Evolutionary conservation across 2,329 filamentous ascomycete genomes (phyloP).

Genomic region (Macrophomina pseudophaseolina): DNA sequence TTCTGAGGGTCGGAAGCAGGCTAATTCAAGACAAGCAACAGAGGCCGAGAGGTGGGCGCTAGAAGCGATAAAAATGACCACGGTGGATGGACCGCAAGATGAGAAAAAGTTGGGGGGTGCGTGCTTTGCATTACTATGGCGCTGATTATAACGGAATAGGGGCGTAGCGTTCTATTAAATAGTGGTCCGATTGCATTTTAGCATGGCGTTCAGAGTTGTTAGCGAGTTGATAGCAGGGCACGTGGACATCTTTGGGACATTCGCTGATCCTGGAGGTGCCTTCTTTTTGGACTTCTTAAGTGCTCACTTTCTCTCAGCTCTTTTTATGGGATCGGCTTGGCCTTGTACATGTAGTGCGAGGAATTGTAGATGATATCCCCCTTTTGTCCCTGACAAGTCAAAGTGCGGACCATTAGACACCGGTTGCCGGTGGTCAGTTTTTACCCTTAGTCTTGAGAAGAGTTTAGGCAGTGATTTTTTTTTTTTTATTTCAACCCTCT

Average conservation of each 20-base stretch:
- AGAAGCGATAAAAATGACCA: neutral
- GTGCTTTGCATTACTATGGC: constrained; percentile 18
- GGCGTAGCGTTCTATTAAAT: neutral
- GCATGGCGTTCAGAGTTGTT: constrained; percentile 9
- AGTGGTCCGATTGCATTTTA: constrained; percentile 15
- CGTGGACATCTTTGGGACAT: neutral
- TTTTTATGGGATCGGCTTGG: neutral
- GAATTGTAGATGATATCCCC: constrained; percentile 1
- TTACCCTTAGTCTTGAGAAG: no score
- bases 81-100: neutral
- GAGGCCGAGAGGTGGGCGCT: constrained; percentile 19
- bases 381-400: no score
- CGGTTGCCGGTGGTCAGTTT: no score
- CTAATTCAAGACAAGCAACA: constrained; percentile 10
- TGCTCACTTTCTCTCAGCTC: neutral
- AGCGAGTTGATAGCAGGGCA: neutral
- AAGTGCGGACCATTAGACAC: no score
- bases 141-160: neutral
- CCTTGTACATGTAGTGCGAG: neutral
- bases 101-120: neutral
- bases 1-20: constrained; percentile 27
- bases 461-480: no score
- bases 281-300: neutral
- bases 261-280: constrained; percentile 2
- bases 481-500: no score